phyloP scores from a whole-genome alignment of 176 grass and related monocot species.

The Pharus latifolius region DNA sequence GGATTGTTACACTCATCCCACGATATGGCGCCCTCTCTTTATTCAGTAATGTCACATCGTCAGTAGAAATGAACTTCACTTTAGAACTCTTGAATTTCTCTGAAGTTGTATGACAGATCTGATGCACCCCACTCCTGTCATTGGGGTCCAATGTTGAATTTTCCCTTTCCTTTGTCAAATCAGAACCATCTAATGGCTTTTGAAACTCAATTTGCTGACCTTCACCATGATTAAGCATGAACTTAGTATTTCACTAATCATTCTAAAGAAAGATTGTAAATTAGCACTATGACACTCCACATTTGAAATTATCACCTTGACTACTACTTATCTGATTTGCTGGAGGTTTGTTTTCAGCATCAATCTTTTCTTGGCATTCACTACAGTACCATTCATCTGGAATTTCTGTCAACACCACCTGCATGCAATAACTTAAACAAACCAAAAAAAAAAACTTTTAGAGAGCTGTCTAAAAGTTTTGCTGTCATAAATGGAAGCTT shows the following conservation, averaged over 20 bases:
- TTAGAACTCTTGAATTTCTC: too few species aligned
- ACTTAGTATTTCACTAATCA: too few species aligned
- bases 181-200: not conserved
- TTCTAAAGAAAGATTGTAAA: too few species aligned
- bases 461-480: not conserved
- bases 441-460: not conserved
- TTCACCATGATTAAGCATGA: not conserved
- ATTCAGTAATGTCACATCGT: too few species aligned
- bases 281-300: too few species aligned
- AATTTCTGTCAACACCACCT: not conserved
- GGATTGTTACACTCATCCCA: too few species aligned
- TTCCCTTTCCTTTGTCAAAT: not conserved
- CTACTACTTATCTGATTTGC: too few species aligned
- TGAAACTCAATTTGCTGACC: not conserved
- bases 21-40: too few species aligned
- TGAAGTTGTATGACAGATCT: too few species aligned
- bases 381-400: slow-evolving; percentile 12
- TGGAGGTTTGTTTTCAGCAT: not conserved
- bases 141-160: not conserved
- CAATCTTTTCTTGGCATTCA: not conserved
- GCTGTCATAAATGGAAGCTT: not conserved
- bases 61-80: too few species aligned
- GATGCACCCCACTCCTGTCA: too few species aligned
- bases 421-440: slow-evolving; percentile 33
- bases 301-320: not conserved